Evolutionary conservation across 1,284 basidiomycete species (phyloP).

Genomic region (Malassezia sp.): DNA sequence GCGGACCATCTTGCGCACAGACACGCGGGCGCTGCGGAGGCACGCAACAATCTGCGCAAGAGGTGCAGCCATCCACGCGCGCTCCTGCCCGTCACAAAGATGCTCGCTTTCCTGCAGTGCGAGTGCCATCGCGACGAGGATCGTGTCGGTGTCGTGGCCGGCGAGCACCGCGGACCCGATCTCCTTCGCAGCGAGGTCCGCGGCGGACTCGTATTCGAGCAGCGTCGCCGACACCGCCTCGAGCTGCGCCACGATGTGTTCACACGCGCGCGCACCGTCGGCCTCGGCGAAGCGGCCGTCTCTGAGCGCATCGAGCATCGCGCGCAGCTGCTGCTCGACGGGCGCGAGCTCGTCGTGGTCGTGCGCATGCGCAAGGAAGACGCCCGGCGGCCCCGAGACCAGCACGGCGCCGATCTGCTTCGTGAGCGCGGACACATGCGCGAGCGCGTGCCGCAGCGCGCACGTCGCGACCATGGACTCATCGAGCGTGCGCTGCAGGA

Average conservation of each 20-base stretch:
- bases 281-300: conserved; percentile 52
- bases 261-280: conserved; percentile 78
- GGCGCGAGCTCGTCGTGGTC: conserved; percentile 77
- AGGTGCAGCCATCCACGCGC: conserved; percentile 18
- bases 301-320: conserved; percentile 61
- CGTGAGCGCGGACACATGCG: conserved; percentile 37
- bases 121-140: conserved; percentile 33
- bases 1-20: conserved; percentile 36
- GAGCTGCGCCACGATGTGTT: conserved; percentile 46
- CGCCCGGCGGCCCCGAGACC: conserved; percentile 25
- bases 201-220: conserved; percentile 56
- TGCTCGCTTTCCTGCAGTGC: conserved; percentile 29
- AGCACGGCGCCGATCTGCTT: conserved; percentile 38
- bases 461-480: conserved; percentile 36
- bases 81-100: conserved; percentile 27
- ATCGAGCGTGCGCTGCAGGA: conserved; percentile 22
- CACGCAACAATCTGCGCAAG: conserved; percentile 30
- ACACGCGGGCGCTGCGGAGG: conserved; percentile 31
- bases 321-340: conserved; percentile 66
- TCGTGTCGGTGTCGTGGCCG: conserved; percentile 42
- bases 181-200: conserved; percentile 40
- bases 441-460: conserved; percentile 37
- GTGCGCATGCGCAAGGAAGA: conserved; percentile 54
- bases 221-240: conserved; percentile 31
- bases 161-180: conserved; percentile 36